Evolutionary conservation across 768 basidiomycete species (phyloP).

Genomic region (Lentinula sp.): DNA sequence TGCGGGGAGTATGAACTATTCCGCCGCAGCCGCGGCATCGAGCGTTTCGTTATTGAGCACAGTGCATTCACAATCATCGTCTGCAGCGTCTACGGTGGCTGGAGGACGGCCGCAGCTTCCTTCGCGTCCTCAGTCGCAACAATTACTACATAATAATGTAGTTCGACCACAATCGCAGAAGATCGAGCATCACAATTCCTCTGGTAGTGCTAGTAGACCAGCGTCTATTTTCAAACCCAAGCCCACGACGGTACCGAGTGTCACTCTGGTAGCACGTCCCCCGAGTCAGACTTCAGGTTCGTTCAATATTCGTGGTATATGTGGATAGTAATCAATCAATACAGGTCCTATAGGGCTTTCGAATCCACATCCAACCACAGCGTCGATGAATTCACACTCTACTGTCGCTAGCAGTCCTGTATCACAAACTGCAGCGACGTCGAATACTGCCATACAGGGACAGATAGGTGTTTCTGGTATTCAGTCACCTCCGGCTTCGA

Average conservation of each 20-base stretch:
- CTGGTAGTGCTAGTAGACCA: neutral
- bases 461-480: constrained; percentile 1
- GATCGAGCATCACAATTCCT: neutral
- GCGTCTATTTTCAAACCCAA: neutral
- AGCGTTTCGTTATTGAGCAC: neutral
- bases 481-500: neutral
- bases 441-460: neutral
- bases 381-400: neutral
- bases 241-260: neutral
- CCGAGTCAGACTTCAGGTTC: neutral
- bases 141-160: neutral
- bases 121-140: neutral
- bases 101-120: neutral
- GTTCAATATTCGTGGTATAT: neutral
- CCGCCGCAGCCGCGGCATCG: neutral
- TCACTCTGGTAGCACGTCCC: constrained; percentile 1
- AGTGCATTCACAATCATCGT: neutral
- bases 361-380: neutral
- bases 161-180: neutral
- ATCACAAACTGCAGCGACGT: neutral
- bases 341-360: neutral
- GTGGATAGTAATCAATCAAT: neutral
- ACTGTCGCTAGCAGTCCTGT: neutral
- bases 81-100: neutral
- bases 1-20: neutral